Percentiles rank a stretch among this genome's conserved stretches.
These are phyloP conservation scores for Psilocybe subaeruginosa DNA, from an alignment of 768 basidiomycete species.

Conservation along the genomic window DNA sequence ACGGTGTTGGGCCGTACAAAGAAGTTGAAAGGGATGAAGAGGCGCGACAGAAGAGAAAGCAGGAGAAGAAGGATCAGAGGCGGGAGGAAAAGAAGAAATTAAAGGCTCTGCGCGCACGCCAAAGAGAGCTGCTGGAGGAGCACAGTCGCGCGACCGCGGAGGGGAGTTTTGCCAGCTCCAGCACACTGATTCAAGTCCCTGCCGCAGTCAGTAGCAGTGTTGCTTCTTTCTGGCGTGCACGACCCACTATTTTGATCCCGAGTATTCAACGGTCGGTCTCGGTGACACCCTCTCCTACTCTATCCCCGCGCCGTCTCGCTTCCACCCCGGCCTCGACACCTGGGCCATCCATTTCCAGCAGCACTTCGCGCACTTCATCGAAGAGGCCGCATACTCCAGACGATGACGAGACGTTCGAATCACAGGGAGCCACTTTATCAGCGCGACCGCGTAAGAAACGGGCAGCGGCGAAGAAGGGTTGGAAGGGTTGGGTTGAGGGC, in stretches of 20 bases:
- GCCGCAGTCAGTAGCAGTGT: constrained; percentile 34
- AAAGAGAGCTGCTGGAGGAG: constrained; percentile 32
- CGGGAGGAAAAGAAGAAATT: constrained; percentile 47
- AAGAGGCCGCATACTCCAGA: constrained; percentile 79
- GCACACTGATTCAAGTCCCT: constrained; percentile 28
- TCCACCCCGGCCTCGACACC: constrained; percentile 76
- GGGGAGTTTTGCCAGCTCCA: constrained; percentile 28
- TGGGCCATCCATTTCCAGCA: constrained; percentile 73
- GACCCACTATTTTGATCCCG: constrained; percentile 76
- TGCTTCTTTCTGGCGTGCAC: constrained; percentile 65
- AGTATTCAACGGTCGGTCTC: constrained; percentile 72
- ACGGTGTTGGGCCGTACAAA: constrained; percentile 71
- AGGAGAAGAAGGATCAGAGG: constrained; percentile 56
- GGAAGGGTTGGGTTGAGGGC: constrained; percentile 92
- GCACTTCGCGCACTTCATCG: constrained; percentile 77
- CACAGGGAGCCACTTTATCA: constrained; percentile 23
- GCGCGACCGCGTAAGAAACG: constrained; percentile 57
- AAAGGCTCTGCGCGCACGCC: constrained; percentile 35
- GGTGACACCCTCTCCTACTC: constrained; percentile 72
- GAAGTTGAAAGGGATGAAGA: constrained; percentile 66
- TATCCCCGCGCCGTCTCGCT: constrained; percentile 39
- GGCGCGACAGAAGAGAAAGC: constrained; percentile 54
- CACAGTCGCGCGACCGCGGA: constrained; percentile 32
- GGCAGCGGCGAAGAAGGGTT: constrained; percentile 73
- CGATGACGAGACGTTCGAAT: constrained; percentile 50